Percentiles rank a stretch among this genome's conserved stretches.
Conservation (phyloP, 1,139 yeast species). For the Geotrichum citri-aurantii region DNA sequence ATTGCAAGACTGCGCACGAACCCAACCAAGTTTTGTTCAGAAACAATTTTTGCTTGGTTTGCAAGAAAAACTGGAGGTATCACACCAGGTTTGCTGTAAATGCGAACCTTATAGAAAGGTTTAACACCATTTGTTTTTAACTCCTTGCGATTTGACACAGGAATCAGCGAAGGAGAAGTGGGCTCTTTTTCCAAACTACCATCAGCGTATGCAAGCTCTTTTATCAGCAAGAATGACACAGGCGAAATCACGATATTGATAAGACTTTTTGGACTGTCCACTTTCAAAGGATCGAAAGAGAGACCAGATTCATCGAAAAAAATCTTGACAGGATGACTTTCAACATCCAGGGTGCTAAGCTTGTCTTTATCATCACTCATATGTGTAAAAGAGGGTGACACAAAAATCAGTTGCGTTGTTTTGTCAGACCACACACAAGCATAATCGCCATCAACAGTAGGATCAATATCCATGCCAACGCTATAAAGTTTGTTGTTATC, state of each 20-base stretch:
- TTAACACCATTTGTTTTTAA: not conserved
- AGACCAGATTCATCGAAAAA: constrained; percentile 69
- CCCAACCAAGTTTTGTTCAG: constrained; percentile 52
- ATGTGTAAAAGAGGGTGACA: constrained; percentile 53
- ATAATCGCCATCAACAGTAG: constrained; percentile 65
- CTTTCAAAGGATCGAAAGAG: constrained; percentile 62
- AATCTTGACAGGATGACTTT: constrained; percentile 75
- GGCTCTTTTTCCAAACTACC: not conserved
- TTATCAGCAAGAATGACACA: constrained; percentile 36
- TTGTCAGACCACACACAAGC: constrained; percentile 71
- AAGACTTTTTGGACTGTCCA: constrained; percentile 78
- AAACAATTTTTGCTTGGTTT: constrained; percentile 64
- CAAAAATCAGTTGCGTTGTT: constrained; percentile 66
- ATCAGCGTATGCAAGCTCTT: not conserved
- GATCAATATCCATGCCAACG: constrained; percentile 73
- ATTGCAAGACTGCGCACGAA: constrained; percentile 64
- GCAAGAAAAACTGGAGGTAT: constrained; percentile 70
- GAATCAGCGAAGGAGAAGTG: constrained; percentile 1
- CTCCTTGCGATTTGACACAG: constrained; percentile 3
- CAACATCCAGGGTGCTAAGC: constrained; percentile 48
- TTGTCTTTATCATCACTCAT: constrained; percentile 59
- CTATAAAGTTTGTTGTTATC: constrained; percentile 54
- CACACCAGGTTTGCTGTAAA: constrained; percentile 56
- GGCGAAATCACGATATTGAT: constrained; percentile 75
- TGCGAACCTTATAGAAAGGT: constrained; percentile 52